Evolutionary conservation across 2,329 filamentous ascomycete genomes (phyloP), one percentile per base, ranked within the genome.

Genomic region (Neofusicoccum laricinum): DNA sequence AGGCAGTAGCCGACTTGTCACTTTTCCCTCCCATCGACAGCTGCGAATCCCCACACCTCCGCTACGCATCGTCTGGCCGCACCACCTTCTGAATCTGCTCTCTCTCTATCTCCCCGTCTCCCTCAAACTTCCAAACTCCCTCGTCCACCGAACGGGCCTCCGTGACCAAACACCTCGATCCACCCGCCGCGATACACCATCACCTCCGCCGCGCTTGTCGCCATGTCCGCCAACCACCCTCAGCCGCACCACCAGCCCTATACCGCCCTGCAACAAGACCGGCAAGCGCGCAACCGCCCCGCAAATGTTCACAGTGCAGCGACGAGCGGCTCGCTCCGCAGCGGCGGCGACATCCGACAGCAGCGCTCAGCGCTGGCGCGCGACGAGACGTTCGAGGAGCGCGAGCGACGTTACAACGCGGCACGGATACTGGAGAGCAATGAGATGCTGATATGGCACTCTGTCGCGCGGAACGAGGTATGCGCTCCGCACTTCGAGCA

Each of bases 391-490:
- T 76, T 71, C 61, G 72, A 75, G 40, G 45, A 64, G 38, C 68
- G 72, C 4, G 70, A 76, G 64, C 46, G 55, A 10, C 66, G 76
- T 1, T 67, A 73, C 19, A 67, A 73, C 45, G 77, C 77, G 0
- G 74, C 71, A 0, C 57, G 66, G 15, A 73, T 77, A 38, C 64
- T 79, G 1, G 73, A 73, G 46, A 76, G 69, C 51, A 67, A 68
- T 10, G 77, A 79, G 66, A 67, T 78, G 72, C 57, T 79, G 40
- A 70, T 77, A 11, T 77, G 76, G 75, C 71, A 70, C 49, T 67
- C 70, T 36, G 66, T 63, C 7, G 69, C 65, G 30, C 53, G 74
- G 55, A 70, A 76, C 34, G 76, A 79, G 73, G 76, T 78, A 64
- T 12, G 68, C 40, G 10, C 7, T 30, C 25, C 25, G 4, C 25